Evolutionary conservation across 768 basidiomycete species (phyloP).

Genomic region (Cystofilobasidium ferigula): DNA sequence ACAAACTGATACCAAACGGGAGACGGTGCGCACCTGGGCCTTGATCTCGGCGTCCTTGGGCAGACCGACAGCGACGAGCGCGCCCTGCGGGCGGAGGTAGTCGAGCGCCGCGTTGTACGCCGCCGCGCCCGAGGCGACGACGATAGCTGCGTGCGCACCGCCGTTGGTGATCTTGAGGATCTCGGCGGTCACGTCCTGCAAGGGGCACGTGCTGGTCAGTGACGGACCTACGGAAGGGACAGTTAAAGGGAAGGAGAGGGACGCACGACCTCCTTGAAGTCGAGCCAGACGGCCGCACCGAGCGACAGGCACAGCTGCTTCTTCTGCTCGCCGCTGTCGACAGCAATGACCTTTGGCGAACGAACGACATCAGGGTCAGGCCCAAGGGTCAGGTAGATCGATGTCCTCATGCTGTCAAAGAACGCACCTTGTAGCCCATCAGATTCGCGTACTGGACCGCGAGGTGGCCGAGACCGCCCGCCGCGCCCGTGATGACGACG

Average conservation of each 20-base stretch:
- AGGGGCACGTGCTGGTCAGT: neutral
- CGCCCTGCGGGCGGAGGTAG: slow-evolving; percentile 63
- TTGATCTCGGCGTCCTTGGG: slow-evolving; percentile 27
- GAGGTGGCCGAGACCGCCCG: slow-evolving; percentile 64
- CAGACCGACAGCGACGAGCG: slow-evolving; percentile 32
- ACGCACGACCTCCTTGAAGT: slow-evolving; percentile 48
- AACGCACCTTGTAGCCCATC: slow-evolving; percentile 44
- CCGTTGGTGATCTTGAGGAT: slow-evolving; percentile 56
- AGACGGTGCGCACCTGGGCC: slow-evolving; percentile 8
- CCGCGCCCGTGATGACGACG: slow-evolving; percentile 32
- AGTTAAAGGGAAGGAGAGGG: slow-evolving; percentile 29
- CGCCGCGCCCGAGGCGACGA: slow-evolving; percentile 36
- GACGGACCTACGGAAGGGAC: no score
- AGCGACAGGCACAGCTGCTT: slow-evolving; percentile 50
- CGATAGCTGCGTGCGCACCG: slow-evolving; percentile 56
- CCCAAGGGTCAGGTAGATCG: no score
- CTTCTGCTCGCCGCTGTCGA: slow-evolving; percentile 70
- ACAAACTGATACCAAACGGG: no score
- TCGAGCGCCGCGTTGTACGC: slow-evolving; percentile 45
- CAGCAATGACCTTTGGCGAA: slow-evolving; percentile 52
- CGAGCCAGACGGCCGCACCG: slow-evolving; percentile 60
- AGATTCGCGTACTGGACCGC: slow-evolving; percentile 70
- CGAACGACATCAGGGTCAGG: neutral
- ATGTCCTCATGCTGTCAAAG: no score
- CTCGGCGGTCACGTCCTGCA: slow-evolving; percentile 53